A percentile compares a stretch with the other conserved stretches of the same genome.
These are phyloP conservation scores for Suillus ampliporus DNA, from an alignment of 768 basidiomycete genomes.

Conservation along the genomic window DNA sequence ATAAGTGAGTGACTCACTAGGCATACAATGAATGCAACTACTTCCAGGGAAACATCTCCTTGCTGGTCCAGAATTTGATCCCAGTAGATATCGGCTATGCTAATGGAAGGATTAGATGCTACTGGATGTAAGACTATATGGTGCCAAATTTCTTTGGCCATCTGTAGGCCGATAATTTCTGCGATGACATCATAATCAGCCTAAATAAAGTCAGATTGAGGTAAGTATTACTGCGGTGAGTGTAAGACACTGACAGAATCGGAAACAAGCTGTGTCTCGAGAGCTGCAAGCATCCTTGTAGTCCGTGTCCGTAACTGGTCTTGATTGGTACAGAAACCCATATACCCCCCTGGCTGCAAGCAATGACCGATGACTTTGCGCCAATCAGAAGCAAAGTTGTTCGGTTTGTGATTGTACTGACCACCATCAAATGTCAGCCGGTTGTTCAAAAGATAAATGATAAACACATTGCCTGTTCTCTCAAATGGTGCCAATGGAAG, in stretches of 20 bases:
- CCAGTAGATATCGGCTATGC: not conserved
- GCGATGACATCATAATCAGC: not conserved
- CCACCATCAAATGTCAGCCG: too few species aligned
- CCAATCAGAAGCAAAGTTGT: too few species aligned
- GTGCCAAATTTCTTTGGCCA: not conserved
- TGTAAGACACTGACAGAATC: not conserved
- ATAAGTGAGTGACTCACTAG: not conserved
- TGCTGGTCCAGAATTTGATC: not conserved
- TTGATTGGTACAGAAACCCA: too few species aligned
- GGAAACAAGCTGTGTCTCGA: too few species aligned
- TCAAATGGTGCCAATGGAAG: too few species aligned
- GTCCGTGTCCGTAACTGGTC: too few species aligned
- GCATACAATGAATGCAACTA: not conserved
- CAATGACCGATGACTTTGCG: too few species aligned
- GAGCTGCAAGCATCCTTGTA: too few species aligned
- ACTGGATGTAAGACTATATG: not conserved
- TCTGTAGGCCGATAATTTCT: not conserved
- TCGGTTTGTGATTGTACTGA: too few species aligned
- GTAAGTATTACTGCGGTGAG: not conserved
- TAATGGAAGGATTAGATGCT: not conserved
- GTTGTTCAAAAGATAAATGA: too few species aligned
- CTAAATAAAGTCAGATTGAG: not conserved
- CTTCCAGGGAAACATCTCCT: not conserved
- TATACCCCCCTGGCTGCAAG: too few species aligned
- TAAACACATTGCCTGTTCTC: too few species aligned